phyloP scores from a whole-genome alignment of 1,284 basidiomycete genomes.

The Cutaneotrichosporon daszewskae region DNA sequence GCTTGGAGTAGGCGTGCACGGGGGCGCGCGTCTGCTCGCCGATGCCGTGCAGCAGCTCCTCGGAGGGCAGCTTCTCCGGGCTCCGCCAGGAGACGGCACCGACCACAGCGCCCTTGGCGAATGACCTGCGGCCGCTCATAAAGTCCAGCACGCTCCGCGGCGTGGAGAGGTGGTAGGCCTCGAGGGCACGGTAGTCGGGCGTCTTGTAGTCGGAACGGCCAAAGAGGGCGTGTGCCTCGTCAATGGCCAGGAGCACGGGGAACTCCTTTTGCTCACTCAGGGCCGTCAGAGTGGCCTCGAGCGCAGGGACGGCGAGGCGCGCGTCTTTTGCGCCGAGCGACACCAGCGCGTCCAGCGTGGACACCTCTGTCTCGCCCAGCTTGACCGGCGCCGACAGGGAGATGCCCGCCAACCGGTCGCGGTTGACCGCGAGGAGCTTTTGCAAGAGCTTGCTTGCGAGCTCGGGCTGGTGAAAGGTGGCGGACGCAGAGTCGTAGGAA shows the following conservation, averaged over 20 bases:
- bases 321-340: slow-evolving; percentile 57
- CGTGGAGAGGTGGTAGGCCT: slow-evolving; percentile 73
- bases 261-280: slow-evolving; percentile 63
- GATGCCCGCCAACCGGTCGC: slow-evolving; percentile 29
- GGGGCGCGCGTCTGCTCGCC: slow-evolving; percentile 22
- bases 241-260: slow-evolving; percentile 78
- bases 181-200: slow-evolving; percentile 65
- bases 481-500: slow-evolving; percentile 66
- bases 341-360: slow-evolving; percentile 57
- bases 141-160: slow-evolving; percentile 74
- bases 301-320: slow-evolving; percentile 57
- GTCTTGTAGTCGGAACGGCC: slow-evolving; percentile 67
- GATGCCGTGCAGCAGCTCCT: slow-evolving; percentile 24
- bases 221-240: slow-evolving; percentile 81
- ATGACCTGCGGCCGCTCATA: slow-evolving; percentile 60
- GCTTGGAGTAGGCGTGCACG: slow-evolving; percentile 35
- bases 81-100: slow-evolving; percentile 34
- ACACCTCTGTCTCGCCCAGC: slow-evolving; percentile 46
- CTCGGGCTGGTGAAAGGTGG: slow-evolving; percentile 71
- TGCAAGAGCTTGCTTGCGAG: slow-evolving; percentile 41
- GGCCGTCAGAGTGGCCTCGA: slow-evolving; percentile 61
- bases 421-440: slow-evolving; percentile 44
- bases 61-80: slow-evolving; percentile 24
- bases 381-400: slow-evolving; percentile 21
- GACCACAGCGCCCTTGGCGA: slow-evolving; percentile 50